phyloP scores from a whole-genome alignment of 108 stramenopile genomes.

The Discostella stelligeroides region DNA sequence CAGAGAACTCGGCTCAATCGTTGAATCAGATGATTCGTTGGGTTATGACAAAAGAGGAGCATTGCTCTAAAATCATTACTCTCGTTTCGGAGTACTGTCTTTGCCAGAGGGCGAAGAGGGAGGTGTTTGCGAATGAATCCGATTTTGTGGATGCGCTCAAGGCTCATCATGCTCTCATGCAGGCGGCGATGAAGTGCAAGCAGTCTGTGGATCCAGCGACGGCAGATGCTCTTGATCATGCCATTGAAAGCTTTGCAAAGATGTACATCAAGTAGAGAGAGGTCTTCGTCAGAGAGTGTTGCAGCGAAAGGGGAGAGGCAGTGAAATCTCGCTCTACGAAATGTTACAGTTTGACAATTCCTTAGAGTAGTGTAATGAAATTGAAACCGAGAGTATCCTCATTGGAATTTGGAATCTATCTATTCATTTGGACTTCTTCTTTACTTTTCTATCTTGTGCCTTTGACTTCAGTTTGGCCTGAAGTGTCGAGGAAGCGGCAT shows the following conservation, averaged over 20 bases:
- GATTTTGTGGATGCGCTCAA: constrained; percentile 77
- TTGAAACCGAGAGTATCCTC: background rate
- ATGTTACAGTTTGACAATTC: no score
- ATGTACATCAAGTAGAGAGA: constrained; percentile 63
- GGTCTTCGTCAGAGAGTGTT: background rate
- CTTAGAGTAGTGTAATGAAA: background rate
- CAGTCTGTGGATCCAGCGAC: constrained; percentile 67
- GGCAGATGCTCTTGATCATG: constrained; percentile 72
- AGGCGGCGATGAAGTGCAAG: constrained; percentile 81
- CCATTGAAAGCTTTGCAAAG: constrained; percentile 69
- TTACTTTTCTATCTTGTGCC: constrained; percentile 66
- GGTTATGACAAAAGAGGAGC: constrained; percentile 84
- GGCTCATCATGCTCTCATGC: constrained; percentile 79
- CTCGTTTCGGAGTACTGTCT: constrained; percentile 73
- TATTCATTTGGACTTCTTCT: constrained; percentile 54
- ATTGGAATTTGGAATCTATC: background rate
- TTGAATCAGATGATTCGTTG: constrained; percentile 84
- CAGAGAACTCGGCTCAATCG: constrained; percentile 44
- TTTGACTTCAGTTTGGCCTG: constrained; percentile 65
- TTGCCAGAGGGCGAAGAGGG: constrained; percentile 82
- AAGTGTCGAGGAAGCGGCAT: constrained; percentile 49
- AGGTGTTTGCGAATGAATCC: constrained; percentile 56
- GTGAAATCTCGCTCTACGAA: no score
- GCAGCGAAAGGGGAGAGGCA: no score
- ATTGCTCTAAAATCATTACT: constrained; percentile 71